Percentiles rank a stretch among this genome's conserved stretches.
Evolutionary conservation across 1,139 yeast genomes (phyloP).

Genomic region (Diutina sp.): DNA sequence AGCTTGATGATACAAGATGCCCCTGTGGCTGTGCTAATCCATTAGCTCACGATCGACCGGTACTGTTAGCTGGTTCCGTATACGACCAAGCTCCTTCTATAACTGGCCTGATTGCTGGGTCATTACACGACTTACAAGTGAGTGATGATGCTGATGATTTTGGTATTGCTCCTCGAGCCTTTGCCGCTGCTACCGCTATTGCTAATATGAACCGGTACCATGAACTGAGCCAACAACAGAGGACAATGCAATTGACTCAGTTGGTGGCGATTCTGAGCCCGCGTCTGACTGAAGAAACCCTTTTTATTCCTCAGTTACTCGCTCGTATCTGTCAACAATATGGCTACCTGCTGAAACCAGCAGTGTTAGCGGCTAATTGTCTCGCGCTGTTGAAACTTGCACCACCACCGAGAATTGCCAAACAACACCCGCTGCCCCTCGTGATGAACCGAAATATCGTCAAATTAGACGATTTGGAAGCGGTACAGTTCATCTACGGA

Average conservation of each 20-base stretch:
- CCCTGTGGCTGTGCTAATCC: constrained; percentile 2
- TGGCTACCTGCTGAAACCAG: constrained; percentile 59
- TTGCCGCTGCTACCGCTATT: constrained; percentile 61
- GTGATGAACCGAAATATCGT: constrained; percentile 7
- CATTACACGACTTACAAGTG: background rate
- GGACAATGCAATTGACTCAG: constrained; percentile 37
- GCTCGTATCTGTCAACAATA: constrained; percentile 57
- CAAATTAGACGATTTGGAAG: constrained; percentile 18
- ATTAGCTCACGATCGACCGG: background rate
- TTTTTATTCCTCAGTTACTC: constrained; percentile 57
- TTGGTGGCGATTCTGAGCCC: constrained; percentile 66
- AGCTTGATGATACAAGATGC: background rate
- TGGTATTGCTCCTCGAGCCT: constrained; percentile 51
- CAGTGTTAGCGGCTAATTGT: constrained; percentile 55
- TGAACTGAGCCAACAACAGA: constrained; percentile 20
- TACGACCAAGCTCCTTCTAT: background rate
- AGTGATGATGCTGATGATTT: constrained; percentile 17
- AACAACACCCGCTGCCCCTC: background rate
- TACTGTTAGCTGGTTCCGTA: background rate
- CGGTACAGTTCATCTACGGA: constrained; percentile 28
- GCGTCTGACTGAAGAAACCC: constrained; percentile 64
- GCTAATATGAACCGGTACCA: constrained; percentile 38
- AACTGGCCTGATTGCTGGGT: background rate
- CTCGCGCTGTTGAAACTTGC: constrained; percentile 55
- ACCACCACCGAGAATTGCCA: background rate